Base-by-base conservation (phyloP, 1,139 yeast genomes). In the Magnusiomyces paraingens region DNA sequence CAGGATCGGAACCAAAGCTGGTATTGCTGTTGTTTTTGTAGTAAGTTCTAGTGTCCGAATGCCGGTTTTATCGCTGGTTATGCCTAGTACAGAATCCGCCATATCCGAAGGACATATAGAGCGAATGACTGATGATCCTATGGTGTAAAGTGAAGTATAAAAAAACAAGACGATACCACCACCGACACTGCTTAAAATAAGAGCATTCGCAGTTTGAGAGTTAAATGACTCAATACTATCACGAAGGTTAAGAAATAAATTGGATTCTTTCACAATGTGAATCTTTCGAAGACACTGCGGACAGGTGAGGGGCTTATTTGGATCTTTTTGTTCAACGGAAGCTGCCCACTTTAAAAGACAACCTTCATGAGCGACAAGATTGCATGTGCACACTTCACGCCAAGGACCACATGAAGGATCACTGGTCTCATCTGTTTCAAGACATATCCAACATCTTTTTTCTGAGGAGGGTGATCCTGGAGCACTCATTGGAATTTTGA, bases 261-360 rank as follows among this genome's bases (percentile, higher is more conserved):
- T 65, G 35, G 59, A 56, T 15, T 66, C 63, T 22, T 61, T 61
- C 36, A 53, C 53, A 22, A 75, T 58, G 42, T 66, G 60, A 14
- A 77, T 69, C 2, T 69, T 64, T 1, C 68, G 57, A 52, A 70
- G 66, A 60, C 81, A 77, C 60, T 77, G 81, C 1, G 80, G 80
- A 58, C 81, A 77, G 15, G 61, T 64, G 5, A 60, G 57, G 64
- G 63, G 15, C 52, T 59, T 55, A 47, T 58, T 44, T 50, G 55
- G 43, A 51, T 55, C 47, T 62, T 58, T 47, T 56, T 63, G 64
- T 1, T 66, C 52, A 10, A 67, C 71, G 15, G 68, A 55, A n/a
- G 73, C 63, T 1, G 73, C 70, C 79, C 79, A 77, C 35, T 73
- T 72, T 15, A 73, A 57, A 26, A 76, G 62, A 53, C 81, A 77